phyloP scores from a whole-genome alignment of 441 rosid species.

The Corymbia calophylla region DNA sequence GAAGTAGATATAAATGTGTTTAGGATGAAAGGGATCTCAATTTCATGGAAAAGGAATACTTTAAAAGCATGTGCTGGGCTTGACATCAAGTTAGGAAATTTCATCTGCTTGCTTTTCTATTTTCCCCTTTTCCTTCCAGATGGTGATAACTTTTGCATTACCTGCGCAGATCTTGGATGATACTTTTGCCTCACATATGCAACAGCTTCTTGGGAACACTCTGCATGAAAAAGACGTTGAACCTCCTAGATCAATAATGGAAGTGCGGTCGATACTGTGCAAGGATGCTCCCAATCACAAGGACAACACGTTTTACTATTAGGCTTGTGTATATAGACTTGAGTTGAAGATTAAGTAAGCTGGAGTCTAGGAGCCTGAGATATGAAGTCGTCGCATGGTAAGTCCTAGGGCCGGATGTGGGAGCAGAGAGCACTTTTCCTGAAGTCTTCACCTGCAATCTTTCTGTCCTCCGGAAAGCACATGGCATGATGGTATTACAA shows the following conservation, averaged over 20 bases:
- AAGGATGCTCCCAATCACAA: constrained; percentile 51
- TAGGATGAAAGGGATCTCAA: background rate
- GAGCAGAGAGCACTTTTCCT: background rate
- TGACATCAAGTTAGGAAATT: background rate
- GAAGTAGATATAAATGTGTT: background rate
- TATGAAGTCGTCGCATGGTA: background rate
- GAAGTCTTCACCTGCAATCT: background rate
- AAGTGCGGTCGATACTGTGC: constrained; percentile 80
- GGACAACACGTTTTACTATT: constrained; percentile 43
- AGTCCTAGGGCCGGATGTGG: background rate
- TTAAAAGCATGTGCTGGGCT: background rate
- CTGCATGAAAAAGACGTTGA: constrained; percentile 67
- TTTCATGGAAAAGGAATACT: background rate
- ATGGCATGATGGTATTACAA: background rate
- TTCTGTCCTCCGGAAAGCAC: background rate
- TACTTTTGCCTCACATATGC: constrained; percentile 73
- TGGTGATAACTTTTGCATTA: background rate
- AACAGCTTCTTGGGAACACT: constrained; percentile 67
- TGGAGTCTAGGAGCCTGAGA: background rate
- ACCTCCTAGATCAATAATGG: constrained; percentile 80
- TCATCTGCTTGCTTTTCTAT: background rate
- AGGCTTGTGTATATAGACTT: background rate
- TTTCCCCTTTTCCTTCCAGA: background rate
- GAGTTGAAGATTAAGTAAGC: background rate
- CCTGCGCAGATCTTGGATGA: constrained; percentile 73